phyloP scores from a whole-genome alignment of 2,329 filamentous ascomycete genomes.

The Alternaria brassicicola region DNA sequence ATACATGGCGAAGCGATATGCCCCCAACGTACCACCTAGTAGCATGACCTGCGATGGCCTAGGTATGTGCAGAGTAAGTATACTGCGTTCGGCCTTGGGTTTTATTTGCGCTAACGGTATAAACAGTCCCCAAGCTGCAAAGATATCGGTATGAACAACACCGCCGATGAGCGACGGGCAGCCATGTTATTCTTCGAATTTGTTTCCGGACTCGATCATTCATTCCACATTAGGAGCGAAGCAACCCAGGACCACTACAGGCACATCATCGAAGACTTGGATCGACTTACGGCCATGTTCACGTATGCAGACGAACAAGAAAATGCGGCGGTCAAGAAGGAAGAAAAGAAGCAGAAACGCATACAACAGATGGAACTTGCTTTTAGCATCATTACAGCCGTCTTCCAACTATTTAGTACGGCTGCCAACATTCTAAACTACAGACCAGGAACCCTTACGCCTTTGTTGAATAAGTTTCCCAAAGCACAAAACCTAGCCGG shows the following conservation, averaged over 20 bases:
- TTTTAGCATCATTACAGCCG: neutral
- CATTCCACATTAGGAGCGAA: neutral
- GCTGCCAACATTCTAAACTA: neutral
- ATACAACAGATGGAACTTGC: neutral
- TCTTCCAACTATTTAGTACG: neutral
- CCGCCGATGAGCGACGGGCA: neutral
- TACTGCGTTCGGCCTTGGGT: neutral
- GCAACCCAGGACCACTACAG: neutral
- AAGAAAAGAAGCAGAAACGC: neutral
- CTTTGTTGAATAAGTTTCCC: neutral
- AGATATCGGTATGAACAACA: neutral
- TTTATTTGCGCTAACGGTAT: neutral
- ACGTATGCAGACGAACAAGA: neutral
- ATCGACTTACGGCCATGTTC: neutral
- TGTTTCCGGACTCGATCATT: neutral
- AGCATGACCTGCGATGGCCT: neutral
- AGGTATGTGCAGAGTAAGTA: neutral
- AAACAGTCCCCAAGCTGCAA: neutral
- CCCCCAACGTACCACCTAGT: neutral
- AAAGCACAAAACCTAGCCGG: neutral
- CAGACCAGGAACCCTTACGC: neutral
- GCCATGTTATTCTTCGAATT: slow-evolving; percentile 2
- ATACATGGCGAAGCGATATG: neutral
- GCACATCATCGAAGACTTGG: neutral
- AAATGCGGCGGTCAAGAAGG: neutral